Evolutionary conservation across 1,284 basidiomycete genomes (phyloP).

Genomic region (Meira nashicola): DNA sequence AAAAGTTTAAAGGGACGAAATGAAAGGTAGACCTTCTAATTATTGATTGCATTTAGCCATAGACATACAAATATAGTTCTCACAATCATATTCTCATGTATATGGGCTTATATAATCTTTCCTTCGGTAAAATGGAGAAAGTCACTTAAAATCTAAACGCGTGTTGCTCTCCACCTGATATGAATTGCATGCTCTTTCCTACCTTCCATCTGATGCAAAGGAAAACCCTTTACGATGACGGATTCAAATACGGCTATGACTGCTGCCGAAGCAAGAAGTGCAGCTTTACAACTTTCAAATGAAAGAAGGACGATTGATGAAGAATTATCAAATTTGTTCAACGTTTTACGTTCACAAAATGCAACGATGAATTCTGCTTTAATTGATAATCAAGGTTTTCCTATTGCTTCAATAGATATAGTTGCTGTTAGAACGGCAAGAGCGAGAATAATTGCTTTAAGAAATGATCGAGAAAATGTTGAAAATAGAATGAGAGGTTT

Average conservation of each 20-base stretch:
- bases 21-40: too few species aligned
- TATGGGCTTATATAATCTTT: too few species aligned
- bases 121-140: too few species aligned
- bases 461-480: slow-evolving; percentile 31
- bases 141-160: too few species aligned
- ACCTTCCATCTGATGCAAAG: too few species aligned
- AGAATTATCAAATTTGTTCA: slow-evolving; percentile 24
- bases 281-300: slow-evolving; percentile 10
- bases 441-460: slow-evolving; percentile 27
- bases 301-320: slow-evolving; percentile 16
- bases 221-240: background rate
- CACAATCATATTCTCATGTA: too few species aligned
- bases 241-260: background rate
- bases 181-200: too few species aligned
- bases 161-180: too few species aligned
- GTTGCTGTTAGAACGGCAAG: slow-evolving; percentile 33
- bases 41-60: too few species aligned
- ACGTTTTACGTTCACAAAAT: slow-evolving; percentile 22
- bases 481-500: slow-evolving; percentile 22
- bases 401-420: slow-evolving; percentile 32
- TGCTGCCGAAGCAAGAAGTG: background rate
- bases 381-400: slow-evolving; percentile 37
- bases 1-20: too few species aligned
- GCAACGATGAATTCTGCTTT: slow-evolving; percentile 26
- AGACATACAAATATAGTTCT: too few species aligned